Base-by-base conservation (phyloP, 202 grass and related monocot genomes). In the Schoenoplectus triqueter region DNA sequence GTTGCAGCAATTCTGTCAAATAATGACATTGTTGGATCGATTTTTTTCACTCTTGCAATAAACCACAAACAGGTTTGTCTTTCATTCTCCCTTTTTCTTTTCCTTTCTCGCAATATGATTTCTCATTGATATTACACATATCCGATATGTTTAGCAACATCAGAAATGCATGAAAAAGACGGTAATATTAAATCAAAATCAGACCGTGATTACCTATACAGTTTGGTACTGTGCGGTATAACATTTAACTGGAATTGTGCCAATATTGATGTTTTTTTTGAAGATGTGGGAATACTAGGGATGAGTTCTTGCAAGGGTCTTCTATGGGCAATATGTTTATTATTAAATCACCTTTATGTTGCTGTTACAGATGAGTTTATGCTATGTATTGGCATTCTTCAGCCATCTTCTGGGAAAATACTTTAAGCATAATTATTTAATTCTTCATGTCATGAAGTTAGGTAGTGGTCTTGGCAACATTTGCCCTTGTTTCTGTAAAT, bases 381-480 rank as follows among this genome's bases (percentile, higher is more conserved):
- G 95, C 71, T 98, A 92, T 82, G 95, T 93, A 76, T 93, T 93
- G 9, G 93, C 93, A 64, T 95, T 98, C 88, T 95, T 98, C 9
- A 80, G 93, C 68, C 91, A 95, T 88, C 91, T 98, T 87, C 75
- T 95, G 2, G 95, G 95, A 2, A 98, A 94, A 89, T 95, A 91
- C 86, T 52, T 98, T 56, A 90, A 86, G 76, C 85, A 73, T 7
- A 89, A 91, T 44, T 84, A 90, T 90, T 87, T 93, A 50, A 64
- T 91, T 89, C 56, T 94, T 61, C 88, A 93, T 81, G 82, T 95
- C 42, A 76, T 92, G 71, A 95, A 98, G 80, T 89, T 98, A 13
- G 92, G 81, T 73, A 74, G 84, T 92, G n/a, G 92, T 95, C 55
- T 49, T 98, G 73, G 91, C 89, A 88, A 98, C 88, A 22, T 95